Percentiles rank a stretch among this genome's conserved stretches.
These are phyloP conservation scores for Kodamaea kakaduensis DNA, from an alignment of 805 yeast species.

Conservation along the genomic window DNA sequence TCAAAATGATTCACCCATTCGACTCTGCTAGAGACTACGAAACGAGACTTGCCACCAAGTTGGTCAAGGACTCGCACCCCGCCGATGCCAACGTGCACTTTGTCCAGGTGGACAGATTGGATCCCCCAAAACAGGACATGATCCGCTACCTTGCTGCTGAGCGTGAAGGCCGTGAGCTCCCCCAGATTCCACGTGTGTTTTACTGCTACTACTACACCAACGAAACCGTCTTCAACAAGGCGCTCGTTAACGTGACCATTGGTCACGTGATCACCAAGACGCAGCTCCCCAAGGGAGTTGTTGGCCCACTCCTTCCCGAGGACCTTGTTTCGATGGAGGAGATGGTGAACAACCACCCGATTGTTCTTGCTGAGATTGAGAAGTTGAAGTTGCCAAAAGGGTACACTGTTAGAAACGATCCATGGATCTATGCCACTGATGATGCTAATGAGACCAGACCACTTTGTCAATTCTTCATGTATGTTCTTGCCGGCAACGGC, in stretches of 20 bases:
- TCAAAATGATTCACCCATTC: conserved; percentile 45
- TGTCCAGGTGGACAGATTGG: conserved; percentile 62
- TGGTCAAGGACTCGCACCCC: conserved; percentile 55
- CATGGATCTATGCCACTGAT: conserved; percentile 87
- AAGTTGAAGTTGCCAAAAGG: conserved; percentile 60
- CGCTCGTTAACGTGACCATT: conserved; percentile 61
- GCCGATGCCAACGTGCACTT: conserved; percentile 56
- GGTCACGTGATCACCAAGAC: conserved; percentile 59
- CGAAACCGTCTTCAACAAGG: conserved; percentile 57
- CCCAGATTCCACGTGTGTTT: conserved; percentile 63
- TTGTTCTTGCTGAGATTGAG: conserved; percentile 58
- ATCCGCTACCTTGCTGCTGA: conserved; percentile 64
- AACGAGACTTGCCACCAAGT: conserved; percentile 52
- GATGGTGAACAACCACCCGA: conserved; percentile 49
- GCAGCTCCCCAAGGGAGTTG: conserved; percentile 54
- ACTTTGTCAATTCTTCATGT: conserved; percentile 72
- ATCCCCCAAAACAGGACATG: conserved; percentile 78
- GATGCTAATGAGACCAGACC: conserved; percentile 56
- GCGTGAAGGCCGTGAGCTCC: conserved; percentile 44
- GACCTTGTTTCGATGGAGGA: conserved; percentile 56
- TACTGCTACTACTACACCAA: conserved; percentile 60
- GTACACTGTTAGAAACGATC: conserved; percentile 58
- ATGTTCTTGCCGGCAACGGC: conserved; percentile 57
- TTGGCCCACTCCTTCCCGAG: conserved; percentile 70
- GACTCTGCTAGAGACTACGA: conserved; percentile 58